A percentile compares a stretch with the other conserved stretches of the same genome.
Conservation (phyloP, 495 filamentous ascomycete genomes). For the Xylaria sp. region DNA sequence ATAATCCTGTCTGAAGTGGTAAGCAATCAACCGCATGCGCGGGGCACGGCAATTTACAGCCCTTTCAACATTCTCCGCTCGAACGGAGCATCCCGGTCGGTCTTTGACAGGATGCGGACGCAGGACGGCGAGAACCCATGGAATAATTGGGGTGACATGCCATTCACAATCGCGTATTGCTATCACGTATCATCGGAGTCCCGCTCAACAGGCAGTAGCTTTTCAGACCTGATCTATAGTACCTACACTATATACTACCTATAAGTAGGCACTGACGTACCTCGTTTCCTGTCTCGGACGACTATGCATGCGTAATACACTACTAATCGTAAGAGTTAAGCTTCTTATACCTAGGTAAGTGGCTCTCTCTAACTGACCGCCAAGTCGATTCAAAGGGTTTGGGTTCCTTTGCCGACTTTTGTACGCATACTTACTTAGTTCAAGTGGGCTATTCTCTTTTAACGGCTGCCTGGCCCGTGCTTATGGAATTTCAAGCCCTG, state of each 20-base stretch:
- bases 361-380: background rate
- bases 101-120: slow-evolving; percentile 2
- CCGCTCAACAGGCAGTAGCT: background rate
- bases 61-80: background rate
- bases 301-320: background rate
- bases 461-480: background rate
- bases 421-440: background rate
- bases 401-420: background rate
- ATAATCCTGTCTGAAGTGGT: background rate
- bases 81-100: background rate
- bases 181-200: slow-evolving; percentile 3
- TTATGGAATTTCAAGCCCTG: background rate
- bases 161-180: background rate
- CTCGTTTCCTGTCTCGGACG: background rate
- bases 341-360: too few species aligned
- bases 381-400: background rate
- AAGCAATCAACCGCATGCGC: background rate
- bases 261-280: background rate
- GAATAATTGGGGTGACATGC: background rate
- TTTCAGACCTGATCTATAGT: background rate
- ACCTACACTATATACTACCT: too few species aligned
- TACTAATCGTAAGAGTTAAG: background rate
- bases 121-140: background rate
- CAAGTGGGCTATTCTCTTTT: background rate
- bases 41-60: background rate